phyloP scores from a whole-genome alignment of 2,329 filamentous ascomycete species.

The Colletotrichum destructivum region DNA sequence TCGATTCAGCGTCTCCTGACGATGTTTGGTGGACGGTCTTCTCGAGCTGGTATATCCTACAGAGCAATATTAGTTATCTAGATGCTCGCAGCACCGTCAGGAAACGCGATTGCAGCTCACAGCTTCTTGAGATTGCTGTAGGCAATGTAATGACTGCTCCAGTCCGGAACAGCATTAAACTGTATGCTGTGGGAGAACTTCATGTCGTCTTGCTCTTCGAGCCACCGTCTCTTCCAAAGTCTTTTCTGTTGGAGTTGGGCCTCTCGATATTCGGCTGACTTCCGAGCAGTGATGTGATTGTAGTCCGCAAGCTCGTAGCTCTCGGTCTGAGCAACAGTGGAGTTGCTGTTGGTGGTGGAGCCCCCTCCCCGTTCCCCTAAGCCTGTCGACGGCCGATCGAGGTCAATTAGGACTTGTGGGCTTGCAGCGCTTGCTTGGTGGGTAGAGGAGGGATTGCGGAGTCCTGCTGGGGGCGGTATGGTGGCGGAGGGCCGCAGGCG shows the following conservation, averaged over 20 bases:
- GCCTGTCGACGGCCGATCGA: conserved; percentile 35
- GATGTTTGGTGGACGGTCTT: conserved; percentile 80
- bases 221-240: conserved; percentile 76
- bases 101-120: conserved; percentile 65
- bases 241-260: conserved; percentile 61
- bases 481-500: conserved; percentile 33
- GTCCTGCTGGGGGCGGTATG: conserved; percentile 37
- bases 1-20: conserved; percentile 82
- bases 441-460: conserved; percentile 43
- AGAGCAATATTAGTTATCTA: conserved; percentile 19
- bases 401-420: conserved; percentile 38
- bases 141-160: conserved; percentile 97
- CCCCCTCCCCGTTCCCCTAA: conserved; percentile 43
- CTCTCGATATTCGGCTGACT: conserved; percentile 51
- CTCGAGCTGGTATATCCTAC: conserved; percentile 94
- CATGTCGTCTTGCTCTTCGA: conserved; percentile 88
- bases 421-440: conserved; percentile 40
- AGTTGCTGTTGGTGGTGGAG: conserved; percentile 32
- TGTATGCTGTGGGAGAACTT: conserved; percentile 99
- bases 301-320: conserved; percentile 62
- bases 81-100: neutral
- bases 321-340: conserved; percentile 26
- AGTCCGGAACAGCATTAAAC: conserved; percentile 99
- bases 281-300: conserved; percentile 49
- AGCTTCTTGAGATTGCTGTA: conserved; percentile 99